These are phyloP conservation scores for Colletotrichum tropicale DNA, from an alignment of 2,329 filamentous ascomycete genomes.

Conservation along the genomic window DNA sequence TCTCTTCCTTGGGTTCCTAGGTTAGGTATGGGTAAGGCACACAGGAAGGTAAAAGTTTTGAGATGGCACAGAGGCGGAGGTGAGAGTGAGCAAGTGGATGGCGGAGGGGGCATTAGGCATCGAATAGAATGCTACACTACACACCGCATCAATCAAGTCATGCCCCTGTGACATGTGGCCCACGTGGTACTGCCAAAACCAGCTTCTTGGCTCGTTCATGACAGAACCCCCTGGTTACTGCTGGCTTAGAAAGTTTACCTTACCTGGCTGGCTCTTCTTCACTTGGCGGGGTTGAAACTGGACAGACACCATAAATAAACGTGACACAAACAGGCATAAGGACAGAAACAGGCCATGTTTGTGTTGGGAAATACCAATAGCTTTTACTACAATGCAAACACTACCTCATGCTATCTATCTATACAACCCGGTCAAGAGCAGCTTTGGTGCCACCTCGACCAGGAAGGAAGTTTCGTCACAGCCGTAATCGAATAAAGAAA, in stretches of 20 bases:
- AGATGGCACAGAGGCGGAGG: not conserved
- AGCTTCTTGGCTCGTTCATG: not conserved
- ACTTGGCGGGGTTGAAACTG: not conserved
- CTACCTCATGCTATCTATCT: slow-evolving; percentile 17
- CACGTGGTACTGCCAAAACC: not conserved
- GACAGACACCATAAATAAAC: not conserved
- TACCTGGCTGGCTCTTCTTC: not conserved
- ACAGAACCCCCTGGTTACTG: not conserved
- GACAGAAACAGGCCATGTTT: not conserved
- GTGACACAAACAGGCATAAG: not conserved
- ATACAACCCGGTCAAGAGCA: not conserved
- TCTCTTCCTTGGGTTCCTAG: not conserved
- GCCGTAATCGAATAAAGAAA: not conserved
- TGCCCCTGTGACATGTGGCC: not conserved
- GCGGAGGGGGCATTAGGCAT: not conserved
- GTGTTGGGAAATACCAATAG: slow-evolving; percentile 1
- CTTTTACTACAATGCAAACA: slow-evolving; percentile 19
- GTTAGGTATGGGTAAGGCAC: not conserved
- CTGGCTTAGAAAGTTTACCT: not conserved
- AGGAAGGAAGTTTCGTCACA: not conserved
- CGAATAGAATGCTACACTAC: not conserved
- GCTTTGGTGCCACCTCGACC: not conserved
- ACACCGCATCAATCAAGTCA: not conserved
- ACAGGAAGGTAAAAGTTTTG: not conserved
- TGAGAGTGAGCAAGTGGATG: not conserved